These are phyloP conservation scores for Benincasa hispida DNA, from an alignment of 306 rosid species.

Conservation along the genomic window DNA sequence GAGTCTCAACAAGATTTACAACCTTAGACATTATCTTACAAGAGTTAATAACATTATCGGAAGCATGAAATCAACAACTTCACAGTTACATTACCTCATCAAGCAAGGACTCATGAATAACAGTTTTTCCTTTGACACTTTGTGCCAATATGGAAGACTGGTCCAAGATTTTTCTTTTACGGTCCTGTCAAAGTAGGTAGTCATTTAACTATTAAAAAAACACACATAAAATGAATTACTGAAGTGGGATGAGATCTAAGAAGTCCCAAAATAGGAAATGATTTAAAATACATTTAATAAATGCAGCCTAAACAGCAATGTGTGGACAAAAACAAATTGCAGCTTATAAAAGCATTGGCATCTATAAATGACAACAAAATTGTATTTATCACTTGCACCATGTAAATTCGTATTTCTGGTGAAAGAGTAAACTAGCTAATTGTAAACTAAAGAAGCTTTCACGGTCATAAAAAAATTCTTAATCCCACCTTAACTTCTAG, in stretches of 20 bases:
- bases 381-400: not conserved
- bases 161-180: slow-evolving; percentile 49
- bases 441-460: not conserved
- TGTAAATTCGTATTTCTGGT: not conserved
- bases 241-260: not conserved
- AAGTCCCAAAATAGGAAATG: not conserved
- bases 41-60: not conserved
- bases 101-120: slow-evolving; percentile 57
- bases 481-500: slow-evolving; percentile 53
- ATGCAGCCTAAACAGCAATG: not conserved
- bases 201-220: not conserved
- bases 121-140: slow-evolving; percentile 55
- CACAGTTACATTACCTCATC: slow-evolving; percentile 49
- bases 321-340: not conserved
- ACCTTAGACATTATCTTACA: slow-evolving; percentile 35
- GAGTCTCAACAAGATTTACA: slow-evolving; percentile 89
- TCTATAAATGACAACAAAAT: not conserved
- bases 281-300: not conserved
- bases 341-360: not conserved
- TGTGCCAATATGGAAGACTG: slow-evolving; percentile 51
- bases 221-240: not conserved
- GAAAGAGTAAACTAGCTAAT: not conserved
- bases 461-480: not conserved
- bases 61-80: slow-evolving; percentile 15
- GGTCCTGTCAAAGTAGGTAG: slow-evolving; percentile 35